Conservation (phyloP, 176 grass and related monocot genomes). For the Musa itinerans region DNA sequence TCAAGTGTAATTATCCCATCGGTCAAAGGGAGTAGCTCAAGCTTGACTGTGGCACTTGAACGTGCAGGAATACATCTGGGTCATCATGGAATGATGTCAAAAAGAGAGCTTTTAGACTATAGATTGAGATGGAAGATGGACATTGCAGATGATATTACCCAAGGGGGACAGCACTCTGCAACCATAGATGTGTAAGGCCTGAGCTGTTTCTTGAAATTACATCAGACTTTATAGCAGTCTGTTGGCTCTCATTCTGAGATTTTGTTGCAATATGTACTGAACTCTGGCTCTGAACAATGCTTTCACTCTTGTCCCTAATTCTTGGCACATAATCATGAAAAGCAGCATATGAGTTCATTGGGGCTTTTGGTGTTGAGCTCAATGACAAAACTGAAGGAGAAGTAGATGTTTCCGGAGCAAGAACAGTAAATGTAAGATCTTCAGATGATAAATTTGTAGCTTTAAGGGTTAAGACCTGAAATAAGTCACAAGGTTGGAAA, state of each 20-base stretch:
- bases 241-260: constrained; percentile 40
- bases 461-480: constrained; percentile 92
- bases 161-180: constrained; percentile 87
- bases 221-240: constrained; percentile 1
- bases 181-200: constrained; percentile 88
- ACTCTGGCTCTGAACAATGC: constrained; percentile 35
- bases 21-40: constrained; percentile 86
- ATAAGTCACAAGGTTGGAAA: constrained; percentile 16
- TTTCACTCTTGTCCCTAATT: constrained; percentile 27
- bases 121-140: constrained; percentile 10
- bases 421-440: constrained; percentile 91
- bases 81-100: not conserved
- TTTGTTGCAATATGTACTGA: constrained; percentile 23
- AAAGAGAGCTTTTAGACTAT: constrained; percentile 2
- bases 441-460: constrained; percentile 89
- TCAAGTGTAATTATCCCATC: constrained; percentile 95
- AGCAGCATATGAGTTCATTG: constrained; percentile 37
- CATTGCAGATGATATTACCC: constrained; percentile 45
- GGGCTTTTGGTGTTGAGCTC: constrained; percentile 64
- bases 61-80: constrained; percentile 74
- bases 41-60: constrained; percentile 90
- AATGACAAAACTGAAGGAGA: constrained; percentile 75
- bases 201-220: constrained; percentile 26
- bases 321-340: constrained; percentile 35
- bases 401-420: constrained; percentile 73